A percentile compares a stretch with the other conserved stretches of the same genome.
phyloP scores from a whole-genome alignment of 2,329 filamentous ascomycete genomes.

The Pseudocercospora musae region DNA sequence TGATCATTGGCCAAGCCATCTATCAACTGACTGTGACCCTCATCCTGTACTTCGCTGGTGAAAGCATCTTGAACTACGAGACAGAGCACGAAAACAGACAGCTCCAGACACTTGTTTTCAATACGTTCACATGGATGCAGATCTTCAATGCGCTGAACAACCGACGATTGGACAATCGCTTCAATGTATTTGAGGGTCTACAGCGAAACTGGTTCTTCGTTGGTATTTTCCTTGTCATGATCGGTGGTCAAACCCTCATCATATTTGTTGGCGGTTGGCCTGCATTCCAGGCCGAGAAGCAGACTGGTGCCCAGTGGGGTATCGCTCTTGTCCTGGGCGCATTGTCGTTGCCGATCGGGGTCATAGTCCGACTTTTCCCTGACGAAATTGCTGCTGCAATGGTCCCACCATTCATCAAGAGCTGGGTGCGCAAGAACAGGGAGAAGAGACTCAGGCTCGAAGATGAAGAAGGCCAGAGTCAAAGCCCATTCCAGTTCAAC shows the following conservation, averaged over 20 bases:
- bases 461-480: slow-evolving; percentile 34
- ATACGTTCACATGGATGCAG: slow-evolving; percentile 99
- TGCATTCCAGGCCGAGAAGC: slow-evolving; percentile 70
- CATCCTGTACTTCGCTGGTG: slow-evolving; percentile 73
- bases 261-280: slow-evolving; percentile 73
- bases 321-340: slow-evolving; percentile 80
- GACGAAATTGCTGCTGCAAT: slow-evolving; percentile 58
- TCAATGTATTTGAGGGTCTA: slow-evolving; percentile 93
- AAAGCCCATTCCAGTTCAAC: slow-evolving; percentile 57
- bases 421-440: slow-evolving; percentile 36
- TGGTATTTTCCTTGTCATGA: slow-evolving; percentile 79
- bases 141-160: slow-evolving; percentile 99
- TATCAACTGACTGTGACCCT: slow-evolving; percentile 81
- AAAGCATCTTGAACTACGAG: slow-evolving; percentile 58
- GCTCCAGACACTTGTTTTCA: slow-evolving; percentile 84
- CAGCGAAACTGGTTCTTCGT: slow-evolving; percentile 85
- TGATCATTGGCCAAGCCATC: slow-evolving; percentile 90
- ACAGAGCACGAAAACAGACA: slow-evolving; percentile 44
- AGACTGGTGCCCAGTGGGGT: slow-evolving; percentile 78
- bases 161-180: slow-evolving; percentile 86
- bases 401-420: slow-evolving; percentile 42
- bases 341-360: slow-evolving; percentile 79
- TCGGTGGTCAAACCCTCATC: slow-evolving; percentile 84
- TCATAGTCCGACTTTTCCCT: slow-evolving; percentile 77
- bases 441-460: slow-evolving; percentile 43